phyloP scores from a whole-genome alignment of 169 alveolate genomes.

The Ichthyophthirius multifiliis region DNA sequence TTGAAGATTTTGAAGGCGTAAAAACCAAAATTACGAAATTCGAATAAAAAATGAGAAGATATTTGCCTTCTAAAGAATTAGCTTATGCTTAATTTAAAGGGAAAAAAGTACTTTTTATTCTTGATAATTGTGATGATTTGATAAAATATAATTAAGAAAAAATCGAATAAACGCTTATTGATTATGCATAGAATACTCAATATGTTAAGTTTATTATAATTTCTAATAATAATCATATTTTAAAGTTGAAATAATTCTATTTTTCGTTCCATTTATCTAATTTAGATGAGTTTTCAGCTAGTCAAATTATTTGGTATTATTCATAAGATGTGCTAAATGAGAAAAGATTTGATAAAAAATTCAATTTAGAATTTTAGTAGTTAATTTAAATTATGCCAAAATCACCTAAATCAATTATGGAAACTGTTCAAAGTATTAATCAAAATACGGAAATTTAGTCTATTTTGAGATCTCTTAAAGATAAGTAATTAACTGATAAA shows the following conservation, averaged over 20 bases:
- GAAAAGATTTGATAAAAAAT: background rate
- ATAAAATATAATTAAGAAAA: background rate
- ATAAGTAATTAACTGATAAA: background rate
- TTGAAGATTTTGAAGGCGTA: constrained; percentile 8
- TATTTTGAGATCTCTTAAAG: background rate
- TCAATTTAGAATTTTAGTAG: background rate
- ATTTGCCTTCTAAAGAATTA: background rate
- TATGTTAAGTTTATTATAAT: background rate
- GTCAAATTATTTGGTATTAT: background rate
- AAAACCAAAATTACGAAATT: background rate
- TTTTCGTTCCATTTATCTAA: background rate
- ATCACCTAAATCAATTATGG: constrained; percentile 8
- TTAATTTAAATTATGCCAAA: background rate
- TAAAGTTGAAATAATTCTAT: background rate
- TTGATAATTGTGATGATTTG: background rate
- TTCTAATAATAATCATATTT: background rate
- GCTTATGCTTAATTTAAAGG: background rate
- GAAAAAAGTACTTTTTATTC: background rate
- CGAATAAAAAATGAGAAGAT: background rate
- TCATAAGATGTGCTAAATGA: background rate
- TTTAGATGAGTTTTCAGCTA: background rate
- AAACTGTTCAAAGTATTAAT: background rate
- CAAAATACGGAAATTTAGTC: background rate
- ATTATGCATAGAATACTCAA: background rate
- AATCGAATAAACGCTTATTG: background rate